Percentiles rank a stretch among this genome's conserved stretches.
These are phyloP conservation scores for Starmera dryadoides DNA, from an alignment of 805 yeast species.

Conservation along the genomic window DNA sequence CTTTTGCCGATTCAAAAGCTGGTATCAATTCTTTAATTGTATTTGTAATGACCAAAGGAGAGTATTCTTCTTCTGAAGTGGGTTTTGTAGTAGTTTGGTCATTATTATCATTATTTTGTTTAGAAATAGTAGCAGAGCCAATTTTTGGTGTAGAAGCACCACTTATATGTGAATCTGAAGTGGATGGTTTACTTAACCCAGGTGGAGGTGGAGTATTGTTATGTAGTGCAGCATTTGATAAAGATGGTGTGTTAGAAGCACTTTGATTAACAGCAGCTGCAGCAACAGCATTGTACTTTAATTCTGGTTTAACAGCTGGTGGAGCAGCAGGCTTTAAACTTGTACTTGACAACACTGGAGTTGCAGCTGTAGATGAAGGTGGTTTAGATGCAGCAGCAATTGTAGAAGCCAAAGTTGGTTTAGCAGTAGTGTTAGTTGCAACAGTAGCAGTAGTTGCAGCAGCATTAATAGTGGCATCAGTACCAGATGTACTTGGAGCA, in stretches of 20 bases:
- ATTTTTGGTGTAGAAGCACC: conserved; percentile 4
- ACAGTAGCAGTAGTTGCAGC: neutral
- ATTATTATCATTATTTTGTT: neutral
- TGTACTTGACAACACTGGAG: conserved; percentile 10
- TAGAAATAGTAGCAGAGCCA: neutral
- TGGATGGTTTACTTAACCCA: conserved; percentile 5
- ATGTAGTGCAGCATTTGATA: conserved; percentile 13
- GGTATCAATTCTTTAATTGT: conserved; percentile 19
- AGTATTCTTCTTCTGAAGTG: neutral
- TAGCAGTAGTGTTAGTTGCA: neutral
- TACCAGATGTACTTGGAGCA: conserved; percentile 1
- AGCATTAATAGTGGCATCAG: conserved; percentile 6
- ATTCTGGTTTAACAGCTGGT: conserved; percentile 43
- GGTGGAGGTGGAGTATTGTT: conserved; percentile 7
- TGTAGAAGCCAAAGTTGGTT: neutral
- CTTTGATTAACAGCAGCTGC: conserved; percentile 16
- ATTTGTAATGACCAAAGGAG: conserved; percentile 1
- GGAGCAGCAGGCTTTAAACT: conserved; percentile 46
- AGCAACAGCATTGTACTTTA: conserved; percentile 47
- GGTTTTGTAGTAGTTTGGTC: neutral
- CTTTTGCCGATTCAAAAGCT: conserved; percentile 24
- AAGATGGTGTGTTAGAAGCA: conserved; percentile 13
- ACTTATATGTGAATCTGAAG: conserved; percentile 12
- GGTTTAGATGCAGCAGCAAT: conserved; percentile 14
- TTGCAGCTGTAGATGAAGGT: conserved; percentile 9